Evolutionary conservation across 768 basidiomycete species (phyloP).

Genomic region (Pseudohyphozyma bogoriensis): DNA sequence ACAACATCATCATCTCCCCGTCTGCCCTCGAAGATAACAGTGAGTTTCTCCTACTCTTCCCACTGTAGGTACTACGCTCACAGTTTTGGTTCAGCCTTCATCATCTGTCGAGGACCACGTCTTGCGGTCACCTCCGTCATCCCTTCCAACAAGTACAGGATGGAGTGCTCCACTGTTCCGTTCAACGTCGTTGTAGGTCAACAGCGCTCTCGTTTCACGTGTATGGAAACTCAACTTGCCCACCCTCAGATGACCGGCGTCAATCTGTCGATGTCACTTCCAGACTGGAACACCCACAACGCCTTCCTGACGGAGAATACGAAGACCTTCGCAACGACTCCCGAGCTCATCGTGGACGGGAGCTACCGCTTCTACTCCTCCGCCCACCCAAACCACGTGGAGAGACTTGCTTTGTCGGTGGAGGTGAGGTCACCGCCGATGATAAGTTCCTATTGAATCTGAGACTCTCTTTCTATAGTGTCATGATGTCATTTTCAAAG

Average conservation of each 20-base stretch:
- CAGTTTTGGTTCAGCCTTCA: slow-evolving; percentile 49
- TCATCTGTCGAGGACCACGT: slow-evolving; percentile 54
- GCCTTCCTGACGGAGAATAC: slow-evolving; percentile 55
- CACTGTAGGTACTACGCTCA: neutral
- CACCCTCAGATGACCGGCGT: slow-evolving; percentile 40
- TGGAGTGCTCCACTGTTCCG: slow-evolving; percentile 55
- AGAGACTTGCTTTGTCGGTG: slow-evolving; percentile 62
- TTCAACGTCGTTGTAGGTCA: slow-evolving; percentile 50
- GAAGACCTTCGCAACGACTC: slow-evolving; percentile 53
- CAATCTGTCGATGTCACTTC: slow-evolving; percentile 55
- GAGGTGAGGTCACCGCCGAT: slow-evolving; percentile 40
- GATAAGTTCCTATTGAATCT: too few species aligned
- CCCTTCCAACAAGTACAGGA: slow-evolving; percentile 61
- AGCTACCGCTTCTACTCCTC: slow-evolving; percentile 66
- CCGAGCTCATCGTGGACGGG: slow-evolving; percentile 51
- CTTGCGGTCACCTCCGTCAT: slow-evolving; percentile 50
- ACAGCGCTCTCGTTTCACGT: neutral
- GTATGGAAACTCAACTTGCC: slow-evolving; percentile 36
- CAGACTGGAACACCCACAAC: slow-evolving; percentile 79
- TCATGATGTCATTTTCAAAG: slow-evolving; percentile 52
- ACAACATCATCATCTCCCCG: slow-evolving; percentile 91
- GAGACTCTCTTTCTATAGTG: slow-evolving; percentile 44
- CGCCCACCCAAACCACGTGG: slow-evolving; percentile 59
- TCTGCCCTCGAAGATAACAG: slow-evolving; percentile 73
- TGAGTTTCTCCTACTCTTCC: too few species aligned